These are phyloP conservation scores for Nemania sp. DNA, from an alignment of 2,329 filamentous ascomycete species.

Conservation along the genomic window DNA sequence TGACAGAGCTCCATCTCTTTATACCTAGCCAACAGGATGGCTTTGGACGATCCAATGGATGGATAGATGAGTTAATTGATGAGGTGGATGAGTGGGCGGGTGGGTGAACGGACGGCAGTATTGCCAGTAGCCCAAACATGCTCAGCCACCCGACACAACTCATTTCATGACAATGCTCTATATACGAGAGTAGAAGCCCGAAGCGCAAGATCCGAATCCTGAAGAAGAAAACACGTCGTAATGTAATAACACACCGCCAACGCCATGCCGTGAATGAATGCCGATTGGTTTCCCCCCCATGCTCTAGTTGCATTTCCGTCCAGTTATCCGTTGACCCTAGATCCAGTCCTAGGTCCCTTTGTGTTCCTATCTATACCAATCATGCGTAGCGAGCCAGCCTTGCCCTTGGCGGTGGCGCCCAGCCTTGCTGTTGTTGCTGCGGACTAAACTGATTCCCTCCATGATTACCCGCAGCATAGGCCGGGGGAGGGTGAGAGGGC, in stretches of 20 bases:
- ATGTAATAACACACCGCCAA: conserved; percentile 18
- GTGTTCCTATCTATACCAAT: conserved; percentile 2
- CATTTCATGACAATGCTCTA: conserved; percentile 9
- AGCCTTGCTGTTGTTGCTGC: conserved; percentile 20
- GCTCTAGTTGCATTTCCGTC: conserved; percentile 13
- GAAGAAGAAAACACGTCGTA: conserved; percentile 14
- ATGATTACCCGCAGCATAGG: conserved; percentile 15
- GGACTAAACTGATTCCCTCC: conserved; percentile 9
- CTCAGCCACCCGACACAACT: conserved; percentile 13
- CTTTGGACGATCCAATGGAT: too few species aligned
- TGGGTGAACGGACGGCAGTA: too few species aligned
- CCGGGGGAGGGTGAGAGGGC: conserved; percentile 23
- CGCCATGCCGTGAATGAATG: conserved; percentile 27
- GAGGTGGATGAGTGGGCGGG: too few species aligned
- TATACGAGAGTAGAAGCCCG: conserved; percentile 16
- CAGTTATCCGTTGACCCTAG: conserved; percentile 9
- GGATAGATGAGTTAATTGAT: too few species aligned
- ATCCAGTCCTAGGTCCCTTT: conserved; percentile 9
- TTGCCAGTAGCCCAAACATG: too few species aligned
- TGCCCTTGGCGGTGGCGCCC: conserved; percentile 12
- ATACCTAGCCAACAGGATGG: too few species aligned
- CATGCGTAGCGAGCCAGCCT: conserved; percentile 24
- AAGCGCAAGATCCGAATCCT: conserved; percentile 19
- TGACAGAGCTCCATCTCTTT: too few species aligned
- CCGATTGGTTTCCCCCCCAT: conserved; percentile 10